Evolutionary conservation across 495 filamentous ascomycete genomes (phyloP), one percentile per base, ranked within the genome.

Genomic region (Penicillium simplicissimum): DNA sequence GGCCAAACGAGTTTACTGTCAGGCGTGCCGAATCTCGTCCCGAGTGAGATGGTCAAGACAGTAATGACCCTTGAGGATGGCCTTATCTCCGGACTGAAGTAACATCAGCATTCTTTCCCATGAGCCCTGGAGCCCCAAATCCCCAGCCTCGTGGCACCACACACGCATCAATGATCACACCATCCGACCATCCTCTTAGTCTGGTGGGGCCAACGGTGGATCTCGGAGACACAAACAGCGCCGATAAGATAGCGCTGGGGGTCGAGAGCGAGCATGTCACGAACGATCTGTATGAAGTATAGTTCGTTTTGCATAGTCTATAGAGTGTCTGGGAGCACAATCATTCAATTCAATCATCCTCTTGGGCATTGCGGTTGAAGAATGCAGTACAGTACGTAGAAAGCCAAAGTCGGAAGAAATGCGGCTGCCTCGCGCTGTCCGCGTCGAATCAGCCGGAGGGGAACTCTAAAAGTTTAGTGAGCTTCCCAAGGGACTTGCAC

Each of bases 191-290:
- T 36, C 25, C 15, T 37, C 33, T 21, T 8, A 31, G 28, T 31
- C 13, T 13, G 23, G 56, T 58, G 56, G 56, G 56, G 56, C 56
- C 56, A 36, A 53, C 31, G 43, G 56, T 58, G 56, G 56, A 58
- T 58, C 56, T 58, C 56, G 56, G 43, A 58, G 21, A 19, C 40
- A 5, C 23, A 34, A 3, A 2, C 28, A 40, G 21, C 17, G 23
- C 23, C 28, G 55, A 57, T 57, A 47, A 57, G 55, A 57, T 57
- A 28, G 23, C 31, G 23, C 35, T 34, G 25, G 54, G 35, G 4
- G 14, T 13, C 13, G 45, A 11, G 1, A 49, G 23, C 14, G 14
- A 3, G 45, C 45, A 31, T 49, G 21, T 49, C 13, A 9, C 13
- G 43, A 49, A 49, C 28, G 21, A 49, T n/a, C n/a, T 49, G 45